A percentile compares a stretch with the other conserved stretches of the same genome.
These are phyloP conservation scores for Pistacia atlantica DNA, from an alignment of 345 rosid genomes.

Conservation along the genomic window DNA sequence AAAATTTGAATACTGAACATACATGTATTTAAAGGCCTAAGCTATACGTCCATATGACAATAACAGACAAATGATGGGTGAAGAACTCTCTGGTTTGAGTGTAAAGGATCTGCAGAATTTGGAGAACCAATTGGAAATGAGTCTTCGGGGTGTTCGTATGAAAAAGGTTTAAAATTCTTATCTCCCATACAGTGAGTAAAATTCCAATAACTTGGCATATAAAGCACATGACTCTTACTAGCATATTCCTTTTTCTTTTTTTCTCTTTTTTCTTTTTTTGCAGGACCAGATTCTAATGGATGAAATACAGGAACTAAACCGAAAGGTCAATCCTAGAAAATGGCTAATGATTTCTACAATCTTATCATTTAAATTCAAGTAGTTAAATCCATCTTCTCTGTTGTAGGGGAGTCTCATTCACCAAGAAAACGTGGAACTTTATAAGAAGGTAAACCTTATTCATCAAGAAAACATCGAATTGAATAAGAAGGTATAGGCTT, in stretches of 20 bases:
- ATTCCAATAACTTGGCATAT: slow-evolving; percentile 3
- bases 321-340: slow-evolving; percentile 43
- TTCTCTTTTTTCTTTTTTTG: slow-evolving; percentile 23
- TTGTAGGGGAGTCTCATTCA: slow-evolving; percentile 61
- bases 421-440: slow-evolving; percentile 68
- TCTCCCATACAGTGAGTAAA: slow-evolving; percentile 3
- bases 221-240: slow-evolving; percentile 18
- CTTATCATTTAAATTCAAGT: slow-evolving; percentile 21
- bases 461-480: slow-evolving; percentile 50
- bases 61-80: slow-evolving; percentile 80
- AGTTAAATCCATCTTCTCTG: slow-evolving; percentile 22
- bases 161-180: slow-evolving; percentile 51
- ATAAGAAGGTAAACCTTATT: slow-evolving; percentile 66
- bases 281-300: slow-evolving; percentile 70
- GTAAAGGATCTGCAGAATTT: slow-evolving; percentile 53
- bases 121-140: slow-evolving; percentile 58
- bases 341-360: slow-evolving; percentile 7
- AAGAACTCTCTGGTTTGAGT: slow-evolving; percentile 64
- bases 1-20: neutral
- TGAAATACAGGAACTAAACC: slow-evolving; percentile 58
- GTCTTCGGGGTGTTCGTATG: slow-evolving; percentile 56
- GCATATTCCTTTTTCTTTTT: neutral
- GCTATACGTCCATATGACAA: slow-evolving; percentile 22
- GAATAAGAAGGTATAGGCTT: slow-evolving; percentile 40
- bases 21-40: neutral